Conservation (phyloP, 169 alveolate genomes). For the Cryptosporidium baileyi region DNA sequence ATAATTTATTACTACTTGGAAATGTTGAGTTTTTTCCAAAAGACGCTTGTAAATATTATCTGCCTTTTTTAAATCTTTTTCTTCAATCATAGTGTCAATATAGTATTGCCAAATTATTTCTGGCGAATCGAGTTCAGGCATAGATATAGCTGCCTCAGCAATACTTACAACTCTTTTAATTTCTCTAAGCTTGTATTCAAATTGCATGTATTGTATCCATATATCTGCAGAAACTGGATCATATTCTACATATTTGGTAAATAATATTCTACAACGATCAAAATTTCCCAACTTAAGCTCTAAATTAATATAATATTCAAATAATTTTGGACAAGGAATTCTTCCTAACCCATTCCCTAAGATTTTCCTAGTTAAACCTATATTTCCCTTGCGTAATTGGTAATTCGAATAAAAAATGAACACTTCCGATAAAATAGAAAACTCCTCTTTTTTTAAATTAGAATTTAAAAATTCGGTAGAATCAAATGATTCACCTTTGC, state of each 20-base stretch:
- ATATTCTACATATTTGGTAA: conserved; percentile 89
- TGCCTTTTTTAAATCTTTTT: conserved; percentile 79
- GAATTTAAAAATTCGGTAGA: not conserved
- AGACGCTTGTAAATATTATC: conserved; percentile 87
- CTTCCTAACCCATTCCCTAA: conserved; percentile 93
- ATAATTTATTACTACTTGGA: conserved; percentile 73
- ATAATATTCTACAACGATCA: conserved; percentile 91
- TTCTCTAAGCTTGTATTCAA: conserved; percentile 72
- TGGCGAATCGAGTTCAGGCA: conserved; percentile 80
- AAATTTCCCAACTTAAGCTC: conserved; percentile 93
- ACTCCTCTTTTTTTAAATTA: not conserved
- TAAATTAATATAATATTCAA: conserved; percentile 89
- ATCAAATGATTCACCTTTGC: not conserved
- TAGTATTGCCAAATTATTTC: conserved; percentile 83
- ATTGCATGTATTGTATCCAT: conserved; percentile 36
- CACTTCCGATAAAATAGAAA: not conserved
- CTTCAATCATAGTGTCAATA: conserved; percentile 79
- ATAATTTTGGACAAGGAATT: conserved; percentile 89
- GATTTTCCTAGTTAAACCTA: conserved; percentile 88
- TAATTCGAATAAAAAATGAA: conserved; percentile 10
- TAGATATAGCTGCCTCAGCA: conserved; percentile 77
- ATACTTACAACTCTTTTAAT: conserved; percentile 78
- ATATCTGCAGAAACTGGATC: conserved; percentile 79
- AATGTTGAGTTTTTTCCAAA: conserved; percentile 90
- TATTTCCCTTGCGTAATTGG: conserved; percentile 55